Conservation (phyloP, 2,329 filamentous ascomycete genomes). For the Macrophomina pseudophaseolina region DNA sequence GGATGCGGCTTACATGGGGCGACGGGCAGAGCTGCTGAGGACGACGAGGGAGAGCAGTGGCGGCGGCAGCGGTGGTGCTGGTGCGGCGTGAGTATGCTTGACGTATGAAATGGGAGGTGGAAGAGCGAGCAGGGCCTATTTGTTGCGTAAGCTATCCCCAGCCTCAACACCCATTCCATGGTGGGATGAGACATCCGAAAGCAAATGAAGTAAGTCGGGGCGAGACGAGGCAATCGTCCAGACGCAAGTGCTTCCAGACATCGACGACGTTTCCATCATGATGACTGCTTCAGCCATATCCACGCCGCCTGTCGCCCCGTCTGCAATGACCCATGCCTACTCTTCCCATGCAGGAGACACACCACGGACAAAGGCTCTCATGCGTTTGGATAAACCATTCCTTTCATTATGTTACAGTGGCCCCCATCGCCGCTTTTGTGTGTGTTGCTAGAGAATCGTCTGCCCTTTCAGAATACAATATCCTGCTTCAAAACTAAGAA, state of each 20-base stretch:
- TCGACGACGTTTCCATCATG: background rate
- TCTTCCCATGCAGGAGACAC: no score
- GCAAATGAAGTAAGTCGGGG: no score
- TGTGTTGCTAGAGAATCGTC: background rate
- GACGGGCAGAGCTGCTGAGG: background rate
- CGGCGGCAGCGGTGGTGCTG: no score
- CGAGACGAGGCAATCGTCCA: background rate
- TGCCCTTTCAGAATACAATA: background rate
- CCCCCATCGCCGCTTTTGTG: background rate
- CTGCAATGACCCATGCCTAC: no score
- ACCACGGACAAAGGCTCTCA: no score
- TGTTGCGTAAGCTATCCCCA: no score
- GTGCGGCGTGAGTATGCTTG: background rate
- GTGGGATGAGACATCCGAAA: no score
- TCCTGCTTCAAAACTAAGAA: background rate
- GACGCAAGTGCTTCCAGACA: background rate
- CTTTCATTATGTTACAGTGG: slow-evolving; percentile 17
- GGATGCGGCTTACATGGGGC: slow-evolving; percentile 11
- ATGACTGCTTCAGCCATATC: background rate
- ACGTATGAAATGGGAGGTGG: no score
- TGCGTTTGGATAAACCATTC: background rate
- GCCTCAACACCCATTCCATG: no score
- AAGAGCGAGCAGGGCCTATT: no score
- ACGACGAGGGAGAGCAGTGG: background rate
- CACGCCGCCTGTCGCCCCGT: no score